phyloP scores from a whole-genome alignment of 2,329 filamentous ascomycete genomes.

The Chrysosporium keratinophilum region DNA sequence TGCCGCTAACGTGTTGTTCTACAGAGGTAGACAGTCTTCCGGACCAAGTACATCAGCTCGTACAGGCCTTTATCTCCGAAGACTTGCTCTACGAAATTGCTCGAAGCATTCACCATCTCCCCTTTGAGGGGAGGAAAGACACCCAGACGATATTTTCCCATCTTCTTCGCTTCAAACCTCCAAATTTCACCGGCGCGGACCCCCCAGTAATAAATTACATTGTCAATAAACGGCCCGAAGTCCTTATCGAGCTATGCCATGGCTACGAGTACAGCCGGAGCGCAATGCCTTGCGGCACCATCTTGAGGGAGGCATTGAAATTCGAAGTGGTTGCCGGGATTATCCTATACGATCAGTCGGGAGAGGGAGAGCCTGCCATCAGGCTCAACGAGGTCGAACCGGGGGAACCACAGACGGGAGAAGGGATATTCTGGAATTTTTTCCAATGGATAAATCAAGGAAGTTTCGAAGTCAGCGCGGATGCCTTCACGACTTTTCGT shows the following conservation, averaged over 20 bases:
- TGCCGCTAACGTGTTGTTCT: slow-evolving; percentile 11
- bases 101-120: slow-evolving; percentile 68
- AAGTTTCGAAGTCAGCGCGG: slow-evolving; percentile 90
- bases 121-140: slow-evolving; percentile 94
- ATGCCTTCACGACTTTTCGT: slow-evolving; percentile 94
- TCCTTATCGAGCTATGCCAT: slow-evolving; percentile 76
- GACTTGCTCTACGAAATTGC: slow-evolving; percentile 80
- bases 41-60: slow-evolving; percentile 77
- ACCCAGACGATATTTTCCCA: slow-evolving; percentile 93
- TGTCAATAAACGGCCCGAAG: slow-evolving; percentile 72
- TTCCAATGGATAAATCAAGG: slow-evolving; percentile 96
- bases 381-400: slow-evolving; percentile 69
- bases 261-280: slow-evolving; percentile 87
- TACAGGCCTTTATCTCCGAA: slow-evolving; percentile 75
- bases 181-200: slow-evolving; percentile 53
- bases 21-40: slow-evolving; percentile 75
- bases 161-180: slow-evolving; percentile 77
- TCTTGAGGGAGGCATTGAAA: slow-evolving; percentile 80
- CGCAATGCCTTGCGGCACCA: slow-evolving; percentile 80
- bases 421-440: slow-evolving; percentile 90
- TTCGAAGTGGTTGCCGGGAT: slow-evolving; percentile 83
- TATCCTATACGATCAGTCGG: slow-evolving; percentile 83
- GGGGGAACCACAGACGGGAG: slow-evolving; percentile 62
- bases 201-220: slow-evolving; percentile 82
- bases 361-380: slow-evolving; percentile 60